Base-by-base conservation (phyloP, 202 grass and related monocot genomes). In the Thinopyrum obtusiflorum region DNA sequence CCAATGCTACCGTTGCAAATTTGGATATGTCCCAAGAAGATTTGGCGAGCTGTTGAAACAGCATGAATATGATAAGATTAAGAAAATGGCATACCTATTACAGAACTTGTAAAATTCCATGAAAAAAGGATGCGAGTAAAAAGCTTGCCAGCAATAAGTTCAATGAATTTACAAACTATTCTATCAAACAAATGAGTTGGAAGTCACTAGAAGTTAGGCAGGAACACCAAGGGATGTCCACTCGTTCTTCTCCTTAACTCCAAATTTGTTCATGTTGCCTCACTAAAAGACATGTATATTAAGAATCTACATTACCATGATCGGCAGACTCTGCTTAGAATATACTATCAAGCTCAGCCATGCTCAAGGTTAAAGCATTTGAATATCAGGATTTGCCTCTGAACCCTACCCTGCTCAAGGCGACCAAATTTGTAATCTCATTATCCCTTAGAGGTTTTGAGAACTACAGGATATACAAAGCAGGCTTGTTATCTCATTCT, bases 21-120 rank as follows among this genome's bases (percentile, higher is more conserved):
- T 90, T 93, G 20, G 93, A 95, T 80, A 95, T 68, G 80, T 92
- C 93, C 65, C 88, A 70, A 23, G 84, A 86, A 36, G 93, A 61
- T 84, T 81, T 98, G 35, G 88, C 89, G 1, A 93, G 86, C 95
- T 95, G 68, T 68, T 72, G 61, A 80, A 79, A 73, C 6, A 36
- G 15, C n/a, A 65, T 4, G 11, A 60, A 67, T 9, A 31, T 0
- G 23, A 20, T 15, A 5, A 77, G 2, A 83, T 62, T 13, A 76
- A 73, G 7, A 49, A 73, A 73, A 49, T 47, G 24, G 24, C 13
- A 46, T 49, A 49, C 7, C 28, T 9, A 49, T 26, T 74, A 49
- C 12, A 74, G 13, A 49, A 28, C 3, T 4, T 2, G 0, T 74
- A 25, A 83, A 24, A 9, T 27, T 25, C 4, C 11, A 84, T 26